Evolutionary conservation across 805 yeast genomes (phyloP).

Genomic region (Tetrapisispora phaffii): DNA sequence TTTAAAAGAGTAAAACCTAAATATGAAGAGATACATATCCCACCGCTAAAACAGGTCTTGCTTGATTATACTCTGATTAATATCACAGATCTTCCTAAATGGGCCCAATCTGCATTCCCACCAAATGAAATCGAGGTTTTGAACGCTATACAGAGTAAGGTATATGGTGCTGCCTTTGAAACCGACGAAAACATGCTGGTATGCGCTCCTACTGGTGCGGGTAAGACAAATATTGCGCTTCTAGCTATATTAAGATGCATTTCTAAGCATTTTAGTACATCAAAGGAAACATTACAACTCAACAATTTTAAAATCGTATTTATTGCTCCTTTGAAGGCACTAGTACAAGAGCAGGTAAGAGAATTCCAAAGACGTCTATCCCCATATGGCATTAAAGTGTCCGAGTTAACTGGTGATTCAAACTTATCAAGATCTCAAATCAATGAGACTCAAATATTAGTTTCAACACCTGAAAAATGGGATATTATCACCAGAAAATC

Average conservation of each 20-base stretch:
- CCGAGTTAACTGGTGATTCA: constrained; percentile 87
- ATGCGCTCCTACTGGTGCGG: constrained; percentile 99
- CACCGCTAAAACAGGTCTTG: constrained; percentile 57
- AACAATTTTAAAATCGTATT: constrained; percentile 68
- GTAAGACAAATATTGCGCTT: constrained; percentile 95
- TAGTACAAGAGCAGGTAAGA: constrained; percentile 89
- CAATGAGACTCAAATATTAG: constrained; percentile 66
- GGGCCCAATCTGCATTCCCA: constrained; percentile 77
- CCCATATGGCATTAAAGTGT: constrained; percentile 59
- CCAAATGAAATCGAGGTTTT: constrained; percentile 51
- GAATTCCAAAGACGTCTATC: constrained; percentile 66
- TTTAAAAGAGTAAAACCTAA: constrained; percentile 59
- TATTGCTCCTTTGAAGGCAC: constrained; percentile 87
- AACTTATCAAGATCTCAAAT: constrained; percentile 68
- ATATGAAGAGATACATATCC: constrained; percentile 88
- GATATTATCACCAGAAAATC: constrained; percentile 85
- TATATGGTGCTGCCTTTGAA: constrained; percentile 67
- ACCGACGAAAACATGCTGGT: constrained; percentile 63
- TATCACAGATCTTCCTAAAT: constrained; percentile 58
- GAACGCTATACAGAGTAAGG: constrained; percentile 76
- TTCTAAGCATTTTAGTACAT: constrained; percentile 38
- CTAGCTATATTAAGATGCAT: constrained; percentile 60
- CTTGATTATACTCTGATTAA: constrained; percentile 38
- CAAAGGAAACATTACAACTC: constrained; percentile 41
- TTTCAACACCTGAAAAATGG: constrained; percentile 97